A percentile compares a stretch with the other conserved stretches of the same genome.
These are phyloP conservation scores for Botryotinia narcissicola DNA, from an alignment of 2,329 filamentous ascomycete species.

Conservation along the genomic window DNA sequence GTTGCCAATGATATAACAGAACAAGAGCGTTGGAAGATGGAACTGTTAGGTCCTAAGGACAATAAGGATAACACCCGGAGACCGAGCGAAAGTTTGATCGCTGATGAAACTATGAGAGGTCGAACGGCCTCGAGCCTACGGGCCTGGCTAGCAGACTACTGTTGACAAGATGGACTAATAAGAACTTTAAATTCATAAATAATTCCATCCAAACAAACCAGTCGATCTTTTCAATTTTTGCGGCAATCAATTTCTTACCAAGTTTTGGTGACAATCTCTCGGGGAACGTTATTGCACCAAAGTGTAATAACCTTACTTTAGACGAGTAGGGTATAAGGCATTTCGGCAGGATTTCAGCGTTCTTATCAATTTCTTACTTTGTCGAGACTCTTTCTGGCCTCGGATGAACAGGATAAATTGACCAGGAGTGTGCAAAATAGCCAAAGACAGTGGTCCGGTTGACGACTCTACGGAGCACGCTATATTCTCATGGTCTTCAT, in stretches of 20 bases:
- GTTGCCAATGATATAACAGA: background rate
- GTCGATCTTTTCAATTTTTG: background rate
- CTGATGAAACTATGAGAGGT: background rate
- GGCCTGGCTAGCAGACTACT: background rate
- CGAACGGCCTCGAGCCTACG: background rate
- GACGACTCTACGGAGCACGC: constrained; percentile 12
- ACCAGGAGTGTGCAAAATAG: background rate
- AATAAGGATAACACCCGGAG: background rate
- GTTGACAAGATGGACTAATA: constrained; percentile 4
- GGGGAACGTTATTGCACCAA: background rate
- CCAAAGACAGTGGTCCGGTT: background rate
- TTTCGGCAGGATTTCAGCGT: background rate
- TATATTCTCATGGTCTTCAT: constrained; percentile 17
- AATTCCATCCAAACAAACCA: background rate
- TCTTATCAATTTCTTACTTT: constrained; percentile 1
- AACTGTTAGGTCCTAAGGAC: background rate
- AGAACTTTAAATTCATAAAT: constrained; percentile 6
- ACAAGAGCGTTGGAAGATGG: background rate
- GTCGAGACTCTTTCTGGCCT: constrained; percentile 3
- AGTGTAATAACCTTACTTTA: background rate
- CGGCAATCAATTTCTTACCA: background rate
- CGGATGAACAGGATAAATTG: background rate
- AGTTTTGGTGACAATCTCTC: background rate
- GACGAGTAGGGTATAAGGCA: background rate
- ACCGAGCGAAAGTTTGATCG: background rate